Base-by-base conservation (phyloP, 345 rosid species). In the Ceriops zippeliana region DNA sequence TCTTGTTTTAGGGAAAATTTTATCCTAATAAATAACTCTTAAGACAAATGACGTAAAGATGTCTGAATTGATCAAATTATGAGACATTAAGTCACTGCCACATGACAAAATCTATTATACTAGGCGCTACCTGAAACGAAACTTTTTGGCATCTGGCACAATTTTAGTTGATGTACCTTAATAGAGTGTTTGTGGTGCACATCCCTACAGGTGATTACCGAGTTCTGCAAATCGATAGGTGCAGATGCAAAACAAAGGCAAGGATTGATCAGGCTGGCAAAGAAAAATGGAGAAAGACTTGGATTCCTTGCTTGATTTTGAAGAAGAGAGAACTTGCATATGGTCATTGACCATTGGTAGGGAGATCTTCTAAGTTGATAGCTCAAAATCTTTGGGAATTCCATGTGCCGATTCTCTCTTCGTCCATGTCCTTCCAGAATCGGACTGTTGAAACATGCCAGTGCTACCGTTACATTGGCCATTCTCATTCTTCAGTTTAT, bases 181-280 rank as follows among this genome's bases (percentile, higher is more conserved):
- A 5, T 37, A 20, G 46, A 1, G 47, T 42, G 15, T 11, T 42
- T 42, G 49, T 42, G 49, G 49, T 34, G 58, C 56, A 2, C 49
- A 67, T 46, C 66, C 51, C 52, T 58, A 28, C 89, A 91, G 97
- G 96, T 95, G 63, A 95, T 93, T 47, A 93, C 87, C 1, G 97
- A 91, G 72, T 95, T 95, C 80, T 95, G 97, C 86, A 95, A 86
- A 82, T 82, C 99, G 11, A 91, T 95, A 38, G 99, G 99, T 74
- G 97, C 99, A 6, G 99, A 95, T 84, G 80, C 88, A 0, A 95
- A 95, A 73, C 99, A 91, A 75, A 88, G 97, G 84, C 99, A 95
- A 80, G 97, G 99, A 21, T 79, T 95, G 66, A 95, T 95, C 49
- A 86, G 99, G 58, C 70, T 95, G 73, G 99, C 96, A n/a, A 95